A percentile compares a stretch with the other conserved stretches of the same genome.
phyloP scores from a whole-genome alignment of 1,139 yeast genomes.

The Saccharomyces hybrid region DNA sequence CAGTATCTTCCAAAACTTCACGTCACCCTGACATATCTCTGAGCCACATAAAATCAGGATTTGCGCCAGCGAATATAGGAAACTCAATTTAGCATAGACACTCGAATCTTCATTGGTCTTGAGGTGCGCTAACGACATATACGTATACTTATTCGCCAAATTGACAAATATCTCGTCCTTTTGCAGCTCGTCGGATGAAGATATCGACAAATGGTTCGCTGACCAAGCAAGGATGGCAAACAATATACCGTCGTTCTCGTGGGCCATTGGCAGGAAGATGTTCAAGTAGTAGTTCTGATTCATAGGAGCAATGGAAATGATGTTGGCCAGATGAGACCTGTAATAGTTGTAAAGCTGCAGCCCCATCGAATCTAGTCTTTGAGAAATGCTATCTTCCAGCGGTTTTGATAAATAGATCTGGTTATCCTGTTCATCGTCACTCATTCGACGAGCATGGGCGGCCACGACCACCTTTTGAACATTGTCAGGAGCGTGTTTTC shows the following conservation, averaged over 20 bases:
- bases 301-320: constrained; percentile 59
- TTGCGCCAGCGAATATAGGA: constrained; percentile 42
- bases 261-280: constrained; percentile 75
- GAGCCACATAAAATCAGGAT: constrained; percentile 62
- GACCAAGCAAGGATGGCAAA: constrained; percentile 74
- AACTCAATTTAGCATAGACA: constrained; percentile 2
- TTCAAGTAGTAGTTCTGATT: constrained; percentile 62
- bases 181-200: constrained; percentile 42
- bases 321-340: constrained; percentile 48
- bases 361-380: constrained; percentile 39
- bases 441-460: not conserved
- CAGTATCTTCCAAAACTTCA: constrained; percentile 57
- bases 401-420: constrained; percentile 11
- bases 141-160: constrained; percentile 19
- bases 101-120: constrained; percentile 6
- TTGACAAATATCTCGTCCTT: constrained; percentile 38
- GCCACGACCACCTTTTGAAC: not conserved
- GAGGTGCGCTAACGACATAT: constrained; percentile 13
- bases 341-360: constrained; percentile 57
- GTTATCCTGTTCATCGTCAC: not conserved
- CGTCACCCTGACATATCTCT: constrained; percentile 72
- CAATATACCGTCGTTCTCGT: constrained; percentile 57
- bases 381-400: constrained; percentile 25
- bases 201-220: constrained; percentile 34
- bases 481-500: not conserved